These are phyloP conservation scores for Bassia scoparia DNA, from an alignment of 148 eudicot genomes.

Conservation along the genomic window DNA sequence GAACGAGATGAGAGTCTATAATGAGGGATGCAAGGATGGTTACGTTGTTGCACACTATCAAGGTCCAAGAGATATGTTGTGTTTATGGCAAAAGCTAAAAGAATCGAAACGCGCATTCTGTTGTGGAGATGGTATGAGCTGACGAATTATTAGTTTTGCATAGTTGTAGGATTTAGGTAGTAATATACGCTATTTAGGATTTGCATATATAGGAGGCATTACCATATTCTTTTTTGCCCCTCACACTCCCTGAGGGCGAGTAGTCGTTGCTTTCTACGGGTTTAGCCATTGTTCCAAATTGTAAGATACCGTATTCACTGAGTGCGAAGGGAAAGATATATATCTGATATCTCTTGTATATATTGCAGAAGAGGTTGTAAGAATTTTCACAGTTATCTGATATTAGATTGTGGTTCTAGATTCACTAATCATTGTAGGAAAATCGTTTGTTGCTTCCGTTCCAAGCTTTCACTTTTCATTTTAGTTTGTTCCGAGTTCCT, in stretches of 20 bases:
- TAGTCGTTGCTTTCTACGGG: conserved; percentile 8
- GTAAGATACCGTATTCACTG: not conserved
- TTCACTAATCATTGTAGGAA: no score
- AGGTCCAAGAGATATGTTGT: conserved; percentile 83
- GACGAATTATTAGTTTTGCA: not conserved
- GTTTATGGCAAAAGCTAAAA: conserved; percentile 94
- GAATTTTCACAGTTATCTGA: no score
- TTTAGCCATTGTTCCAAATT: conserved; percentile 13
- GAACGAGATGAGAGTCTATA: conserved; percentile 61
- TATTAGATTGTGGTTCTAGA: no score
- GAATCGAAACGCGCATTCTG: conserved; percentile 65
- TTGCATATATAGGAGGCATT: conserved; percentile 27
- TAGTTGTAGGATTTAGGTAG: conserved; percentile 23
- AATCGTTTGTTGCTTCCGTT: no score
- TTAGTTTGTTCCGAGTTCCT: no score
- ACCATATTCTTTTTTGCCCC: conserved; percentile 29
- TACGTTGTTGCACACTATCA: conserved; percentile 93
- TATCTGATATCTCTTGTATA: conserved; percentile 18
- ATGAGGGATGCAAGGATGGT: conserved; percentile 70
- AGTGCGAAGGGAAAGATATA: not conserved
- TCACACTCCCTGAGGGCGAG: conserved; percentile 20
- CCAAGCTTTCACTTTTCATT: no score
- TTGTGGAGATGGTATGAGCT: conserved; percentile 44
- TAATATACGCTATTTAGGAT: conserved; percentile 15
- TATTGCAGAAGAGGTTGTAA: conserved; percentile 7